Conservation (phyloP, 2,329 filamentous ascomycete genomes). For the Paraconiothyrium brasiliense region DNA sequence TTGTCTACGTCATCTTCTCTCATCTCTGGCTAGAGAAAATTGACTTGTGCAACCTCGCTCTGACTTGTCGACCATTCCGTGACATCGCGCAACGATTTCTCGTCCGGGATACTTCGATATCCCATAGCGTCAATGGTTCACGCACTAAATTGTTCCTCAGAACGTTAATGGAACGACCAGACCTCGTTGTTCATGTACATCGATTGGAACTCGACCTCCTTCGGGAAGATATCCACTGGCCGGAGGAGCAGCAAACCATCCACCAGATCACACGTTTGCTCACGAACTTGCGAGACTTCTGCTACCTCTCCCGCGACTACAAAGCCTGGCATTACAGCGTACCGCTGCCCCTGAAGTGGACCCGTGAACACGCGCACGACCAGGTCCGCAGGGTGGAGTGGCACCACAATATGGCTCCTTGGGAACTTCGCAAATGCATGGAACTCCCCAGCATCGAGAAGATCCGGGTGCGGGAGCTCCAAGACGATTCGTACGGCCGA, state of each 20-base stretch:
- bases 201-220: constrained; percentile 18
- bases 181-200: constrained; percentile 17
- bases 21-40: constrained; percentile 15
- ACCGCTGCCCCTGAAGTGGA: constrained; percentile 12
- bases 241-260: constrained; percentile 16
- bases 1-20: constrained; percentile 20
- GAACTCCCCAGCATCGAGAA: constrained; percentile 14
- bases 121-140: constrained; percentile 12
- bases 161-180: constrained; percentile 14
- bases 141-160: constrained; percentile 17
- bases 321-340: constrained; percentile 19
- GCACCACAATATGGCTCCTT: constrained; percentile 18
- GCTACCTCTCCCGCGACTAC: constrained; percentile 15
- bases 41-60: constrained; percentile 3
- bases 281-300: constrained; percentile 17
- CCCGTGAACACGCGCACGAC: constrained; percentile 1
- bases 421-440: constrained; percentile 13
- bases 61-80: constrained; percentile 15
- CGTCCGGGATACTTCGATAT: constrained; percentile 13
- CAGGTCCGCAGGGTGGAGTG: constrained; percentile 16
- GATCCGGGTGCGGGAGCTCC: constrained; percentile 16
- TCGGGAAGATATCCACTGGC: constrained; percentile 17
- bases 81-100: constrained; percentile 19
- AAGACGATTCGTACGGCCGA: background rate
- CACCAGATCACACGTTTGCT: constrained; percentile 9